Evolutionary conservation across 1,139 yeast species (phyloP), one percentile per base, ranked within the genome.

Genomic region (Saccharomyces hybrid): DNA sequence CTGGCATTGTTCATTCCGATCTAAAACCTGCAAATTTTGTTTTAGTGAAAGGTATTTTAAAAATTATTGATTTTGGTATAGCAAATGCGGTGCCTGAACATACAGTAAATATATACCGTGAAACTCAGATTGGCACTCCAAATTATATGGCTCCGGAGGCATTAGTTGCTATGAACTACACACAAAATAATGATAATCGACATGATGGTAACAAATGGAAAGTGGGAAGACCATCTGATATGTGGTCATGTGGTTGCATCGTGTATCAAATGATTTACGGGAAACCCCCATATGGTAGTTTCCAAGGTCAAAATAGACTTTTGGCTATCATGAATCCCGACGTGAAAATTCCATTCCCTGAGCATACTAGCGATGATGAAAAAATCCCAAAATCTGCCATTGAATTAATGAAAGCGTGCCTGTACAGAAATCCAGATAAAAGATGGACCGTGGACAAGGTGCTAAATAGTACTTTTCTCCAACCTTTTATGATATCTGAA

Each of bases 121-220:
- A 89, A 58, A 82, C 90, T 5, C 97, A 89, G 68, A 86, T 90
- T 55, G 99, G 99, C 2, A 93, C 99, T 0, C 97, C 97, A 2
- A 89, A 88, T 69, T 93, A 93, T 69, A 93, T 93, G 99, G 97
- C 99, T 0, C 99, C 99, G 0, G 99, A 93, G 69, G 89, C 98
- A 0, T 74, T 91, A 55, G 77, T 86, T 48, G 96, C 70, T 1
- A 85, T 68, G 81, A 81, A 53, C 77, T 72, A 54, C 61, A 61
- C 64, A 2, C 56, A 63, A 52, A 69, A 65, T 49, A 68, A 67
- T 49, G 65, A 64, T 31, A 55, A 65, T 50, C 58, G 64, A 56
- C 60, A 63, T 54, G 57, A 79, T 57, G 82, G 85, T 53, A 58
- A 79, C 57, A 82, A 85, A 54, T 86, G 95, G 95, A 88, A 83